Evolutionary conservation across 768 basidiomycete genomes (phyloP), one percentile per base, ranked within the genome.

Genomic region (Gelatoporia subvermispora): DNA sequence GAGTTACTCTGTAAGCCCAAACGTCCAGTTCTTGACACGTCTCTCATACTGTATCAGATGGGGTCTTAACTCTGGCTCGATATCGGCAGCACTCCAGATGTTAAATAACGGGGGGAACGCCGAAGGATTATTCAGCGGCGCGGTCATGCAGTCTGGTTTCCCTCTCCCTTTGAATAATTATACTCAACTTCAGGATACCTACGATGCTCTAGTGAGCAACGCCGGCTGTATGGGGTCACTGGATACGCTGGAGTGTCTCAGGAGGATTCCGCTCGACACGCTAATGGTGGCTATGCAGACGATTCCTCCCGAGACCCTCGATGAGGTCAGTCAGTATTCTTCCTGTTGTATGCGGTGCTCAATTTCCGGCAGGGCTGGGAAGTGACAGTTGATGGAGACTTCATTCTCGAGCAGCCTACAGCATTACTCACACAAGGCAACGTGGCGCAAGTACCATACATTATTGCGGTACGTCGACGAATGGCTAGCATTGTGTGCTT

Each of bases 31-130:
- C 11, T 3, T 22, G n/a, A 2, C 7, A 21, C 24, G 1, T 13
- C 25, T 17, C 18, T 20, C 8, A 15, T 73, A 69, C 45, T 39
- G 38, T 13, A 8, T 9, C 18, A 59, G 58, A 4, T 59, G 58
- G 47, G 72, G 72, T 3, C 57, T 70, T 43, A 64, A 59, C 3
- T 69, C 72, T 0, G 72, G 72, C 9, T 68, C 70, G 15, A 67
- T 68, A 38, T 56, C 54, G 22, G 59, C 65, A 18, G 54, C 54
- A 2, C 23, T 60, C 42, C 66, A 68, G 11, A 48, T 61, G 34
- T 17, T 59, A 7, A 37, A 51, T 7, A 57, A 61, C 43, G 50
- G 49, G n/a, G 60, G 60, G 7, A 35, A 55, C 24, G 42, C 44
- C 23, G 60, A 57, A 13, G 55, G 53, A 4, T 49, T 61, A 1